Conservation (phyloP, 345 rosid species). For the Pugionium dolabratum region DNA sequence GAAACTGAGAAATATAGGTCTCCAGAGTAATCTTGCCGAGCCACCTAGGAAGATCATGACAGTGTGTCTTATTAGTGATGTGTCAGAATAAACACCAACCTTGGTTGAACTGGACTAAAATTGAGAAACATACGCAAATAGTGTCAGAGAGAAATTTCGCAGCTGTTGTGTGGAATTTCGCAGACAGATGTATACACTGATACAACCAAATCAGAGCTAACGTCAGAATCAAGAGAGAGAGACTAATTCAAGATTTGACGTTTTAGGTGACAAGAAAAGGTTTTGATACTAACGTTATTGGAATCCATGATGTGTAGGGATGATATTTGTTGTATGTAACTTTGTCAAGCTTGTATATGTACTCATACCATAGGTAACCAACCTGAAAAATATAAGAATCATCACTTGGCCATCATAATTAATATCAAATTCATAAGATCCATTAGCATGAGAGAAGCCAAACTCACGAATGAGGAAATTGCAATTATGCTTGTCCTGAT, state of each 20-base stretch:
- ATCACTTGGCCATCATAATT: constrained; percentile 8
- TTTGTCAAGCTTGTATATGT: constrained; percentile 90
- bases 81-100: constrained; percentile 22
- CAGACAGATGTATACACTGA: constrained; percentile 90
- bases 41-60: constrained; percentile 59
- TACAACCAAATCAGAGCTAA: constrained; percentile 21
- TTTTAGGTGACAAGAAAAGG: constrained; percentile 11
- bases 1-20: constrained; percentile 94
- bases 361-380: constrained; percentile 93
- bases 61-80: constrained; percentile 21
- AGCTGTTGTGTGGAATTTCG: constrained; percentile 82
- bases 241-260: constrained; percentile 9
- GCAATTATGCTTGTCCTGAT: constrained; percentile 67
- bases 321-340: constrained; percentile 90
- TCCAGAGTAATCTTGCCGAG: constrained; percentile 95
- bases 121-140: constrained; percentile 69
- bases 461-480: constrained; percentile 63
- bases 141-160: constrained; percentile 67
- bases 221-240: constrained; percentile 17
- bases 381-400: constrained; percentile 49
- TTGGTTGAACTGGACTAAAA: constrained; percentile 21
- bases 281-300: constrained; percentile 71
- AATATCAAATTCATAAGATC: constrained; percentile 10
- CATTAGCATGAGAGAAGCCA: constrained; percentile 10
- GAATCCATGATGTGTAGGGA: constrained; percentile 99